Evolutionary conservation across 129 eudicot species (phyloP), one percentile per base, ranked within the genome.

Genomic region (Deinandra increscens): DNA sequence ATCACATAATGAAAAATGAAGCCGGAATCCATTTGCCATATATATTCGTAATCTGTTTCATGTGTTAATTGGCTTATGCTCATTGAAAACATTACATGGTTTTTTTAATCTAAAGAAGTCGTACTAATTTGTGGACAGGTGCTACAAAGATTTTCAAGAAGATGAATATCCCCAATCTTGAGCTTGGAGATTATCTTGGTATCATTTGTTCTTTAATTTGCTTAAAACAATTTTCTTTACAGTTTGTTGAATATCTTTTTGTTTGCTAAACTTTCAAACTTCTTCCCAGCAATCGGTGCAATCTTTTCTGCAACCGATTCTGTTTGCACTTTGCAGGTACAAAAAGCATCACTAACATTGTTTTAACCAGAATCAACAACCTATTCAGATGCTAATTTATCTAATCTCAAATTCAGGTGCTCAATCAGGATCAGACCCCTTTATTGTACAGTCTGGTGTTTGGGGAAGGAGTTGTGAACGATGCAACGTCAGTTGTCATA

Each of bases 291-390:
- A 61, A 89, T 93, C 54, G 98, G 98, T 72, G 95, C 98, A 76
- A 93, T 93, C 74, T 93, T 93, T 75, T 87, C 98, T 75, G 98
- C 98, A 60, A 93, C 98, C 71, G 98, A 93, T 83, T 93, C 98
- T 11, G 98, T 93, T 39, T 93, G 98, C 88, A 93, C 98, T 55
- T 77, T 93, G 79, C 97, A 92, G 98, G 98, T 84, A 78, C 58
- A n/a, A 31, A 60, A 5, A 26, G 5, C 59, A 26, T 77, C 66
- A 53, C 18, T 77, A 48, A 3, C 71, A 49, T 42, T 38, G 10
- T 8, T 60, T 23, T 59, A 39, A 18, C 9, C 26, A 34, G 31
- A 31, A 15, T 33, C 6, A 14, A 36, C 17, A 46, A 68, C 14
- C 23, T n/a, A 5, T 48, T 69, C 46, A 53, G 22, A 17, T 62